These are phyloP conservation scores for Tympanopsis confertula DNA, from an alignment of 2,329 filamentous ascomycete species.

Conservation along the genomic window DNA sequence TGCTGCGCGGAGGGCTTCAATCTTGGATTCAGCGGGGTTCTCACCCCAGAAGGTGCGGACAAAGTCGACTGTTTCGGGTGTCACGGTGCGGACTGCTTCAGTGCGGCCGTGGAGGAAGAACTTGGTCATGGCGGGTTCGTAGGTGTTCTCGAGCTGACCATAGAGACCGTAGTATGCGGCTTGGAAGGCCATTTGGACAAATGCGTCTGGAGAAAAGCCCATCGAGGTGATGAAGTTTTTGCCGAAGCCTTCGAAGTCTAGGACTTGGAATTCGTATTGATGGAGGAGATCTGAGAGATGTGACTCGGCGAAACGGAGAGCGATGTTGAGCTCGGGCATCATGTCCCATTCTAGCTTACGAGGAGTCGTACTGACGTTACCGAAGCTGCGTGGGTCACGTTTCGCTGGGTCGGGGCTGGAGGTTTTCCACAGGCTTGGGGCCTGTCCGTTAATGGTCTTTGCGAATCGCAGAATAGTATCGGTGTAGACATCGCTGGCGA, in stretches of 20 bases:
- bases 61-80: conserved; percentile 73
- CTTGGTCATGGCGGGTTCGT: conserved; percentile 98
- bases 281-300: conserved; percentile 86
- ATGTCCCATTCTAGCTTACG: conserved; percentile 98
- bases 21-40: conserved; percentile 68
- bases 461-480: conserved; percentile 96
- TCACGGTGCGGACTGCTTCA: conserved; percentile 81
- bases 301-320: conserved; percentile 89
- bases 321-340: conserved; percentile 80
- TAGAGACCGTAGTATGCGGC: conserved; percentile 96
- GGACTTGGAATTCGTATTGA: conserved; percentile 88
- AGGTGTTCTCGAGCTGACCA: conserved; percentile 84
- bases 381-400: conserved; percentile 80
- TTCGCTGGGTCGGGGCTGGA: conserved; percentile 86
- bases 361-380: conserved; percentile 83
- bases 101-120: conserved; percentile 85
- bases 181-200: conserved; percentile 98
- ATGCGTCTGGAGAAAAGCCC: conserved; percentile 93
- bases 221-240: conserved; percentile 97
- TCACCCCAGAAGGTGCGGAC: conserved; percentile 93
- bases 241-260: conserved; percentile 81
- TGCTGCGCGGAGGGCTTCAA: conserved; percentile 73
- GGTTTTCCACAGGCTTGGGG: conserved; percentile 83
- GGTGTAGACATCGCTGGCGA: conserved; percentile 92
- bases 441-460: conserved; percentile 85